These are phyloP conservation scores for Sporobolomyces pararoseus DNA, from an alignment of 768 basidiomycete species.

Conservation along the genomic window DNA sequence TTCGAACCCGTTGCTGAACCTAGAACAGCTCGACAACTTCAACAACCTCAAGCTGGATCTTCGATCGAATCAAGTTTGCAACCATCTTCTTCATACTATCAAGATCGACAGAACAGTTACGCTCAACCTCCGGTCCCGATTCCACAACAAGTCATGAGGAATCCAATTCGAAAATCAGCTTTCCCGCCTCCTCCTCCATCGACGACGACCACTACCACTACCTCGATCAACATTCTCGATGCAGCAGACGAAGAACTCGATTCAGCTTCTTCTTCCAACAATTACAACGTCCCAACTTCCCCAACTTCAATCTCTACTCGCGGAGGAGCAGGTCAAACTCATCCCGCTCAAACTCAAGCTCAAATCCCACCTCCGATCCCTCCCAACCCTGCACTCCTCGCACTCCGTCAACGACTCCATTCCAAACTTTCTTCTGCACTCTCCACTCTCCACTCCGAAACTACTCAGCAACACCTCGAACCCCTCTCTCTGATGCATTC, in stretches of 20 bases:
- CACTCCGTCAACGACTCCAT: constrained; percentile 71
- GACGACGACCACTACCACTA: constrained; percentile 7
- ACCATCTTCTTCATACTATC: background rate
- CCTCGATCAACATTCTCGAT: constrained; percentile 35
- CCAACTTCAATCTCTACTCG: constrained; percentile 5
- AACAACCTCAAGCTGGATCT: background rate
- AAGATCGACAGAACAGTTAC: background rate
- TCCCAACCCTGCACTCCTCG: constrained; percentile 82
- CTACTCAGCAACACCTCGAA: constrained; percentile 61
- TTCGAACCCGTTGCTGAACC: constrained; percentile 1
- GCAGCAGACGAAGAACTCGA: constrained; percentile 25
- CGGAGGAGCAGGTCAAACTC: background rate
- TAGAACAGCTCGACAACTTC: background rate
- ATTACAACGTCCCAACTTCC: constrained; percentile 3
- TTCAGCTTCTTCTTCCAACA: background rate
- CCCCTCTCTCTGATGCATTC: constrained; percentile 69
- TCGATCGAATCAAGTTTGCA: too few relatives aligned
- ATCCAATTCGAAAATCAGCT: background rate
- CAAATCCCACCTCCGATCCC: constrained; percentile 65
- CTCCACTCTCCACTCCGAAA: constrained; percentile 51
- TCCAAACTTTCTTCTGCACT: constrained; percentile 67
- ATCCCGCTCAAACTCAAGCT: background rate
- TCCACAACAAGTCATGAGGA: background rate
- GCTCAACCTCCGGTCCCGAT: background rate
- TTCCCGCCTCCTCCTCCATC: background rate